phyloP scores from a whole-genome alignment of 129 eudicot species.

The Saussurea involucrata region DNA sequence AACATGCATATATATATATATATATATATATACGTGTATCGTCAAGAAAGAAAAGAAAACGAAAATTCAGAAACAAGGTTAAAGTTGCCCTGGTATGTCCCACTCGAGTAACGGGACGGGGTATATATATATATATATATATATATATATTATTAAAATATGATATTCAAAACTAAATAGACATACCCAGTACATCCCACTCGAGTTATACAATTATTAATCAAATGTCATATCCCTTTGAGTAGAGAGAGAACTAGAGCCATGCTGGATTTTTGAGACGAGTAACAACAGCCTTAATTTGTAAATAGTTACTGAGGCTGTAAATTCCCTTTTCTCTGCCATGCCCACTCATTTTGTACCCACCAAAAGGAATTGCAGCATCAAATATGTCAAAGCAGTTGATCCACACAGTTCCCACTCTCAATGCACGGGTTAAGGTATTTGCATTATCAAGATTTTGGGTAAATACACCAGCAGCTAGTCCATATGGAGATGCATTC shows the following conservation, averaged over 20 bases:
- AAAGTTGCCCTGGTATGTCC: too few relatives aligned
- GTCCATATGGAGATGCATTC: constrained; percentile 24
- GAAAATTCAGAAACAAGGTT: too few relatives aligned
- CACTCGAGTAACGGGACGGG: neutral
- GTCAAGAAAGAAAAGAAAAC: too few relatives aligned
- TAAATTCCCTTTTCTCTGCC: constrained; percentile 54
- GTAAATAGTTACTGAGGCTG: constrained; percentile 41
- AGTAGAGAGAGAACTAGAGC: constrained; percentile 17
- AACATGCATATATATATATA: too few relatives aligned
- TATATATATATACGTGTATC: too few relatives aligned
- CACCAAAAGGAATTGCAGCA: constrained; percentile 53
- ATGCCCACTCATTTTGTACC: constrained; percentile 48
- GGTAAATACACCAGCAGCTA: constrained; percentile 48
- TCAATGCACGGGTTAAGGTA: constrained; percentile 48
- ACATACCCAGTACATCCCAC: neutral
- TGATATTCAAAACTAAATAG: neutral
- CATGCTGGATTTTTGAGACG: constrained; percentile 46
- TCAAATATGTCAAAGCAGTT: constrained; percentile 50
- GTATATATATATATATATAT: too few relatives aligned
- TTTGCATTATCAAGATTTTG: constrained; percentile 40
- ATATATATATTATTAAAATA: neutral
- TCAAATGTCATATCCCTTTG: neutral
- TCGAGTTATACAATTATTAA: neutral
- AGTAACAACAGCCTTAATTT: constrained; percentile 53
- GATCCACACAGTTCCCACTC: constrained; percentile 43